Base-by-base conservation (phyloP, 805 yeast genomes). In the Candida ponderosae region DNA sequence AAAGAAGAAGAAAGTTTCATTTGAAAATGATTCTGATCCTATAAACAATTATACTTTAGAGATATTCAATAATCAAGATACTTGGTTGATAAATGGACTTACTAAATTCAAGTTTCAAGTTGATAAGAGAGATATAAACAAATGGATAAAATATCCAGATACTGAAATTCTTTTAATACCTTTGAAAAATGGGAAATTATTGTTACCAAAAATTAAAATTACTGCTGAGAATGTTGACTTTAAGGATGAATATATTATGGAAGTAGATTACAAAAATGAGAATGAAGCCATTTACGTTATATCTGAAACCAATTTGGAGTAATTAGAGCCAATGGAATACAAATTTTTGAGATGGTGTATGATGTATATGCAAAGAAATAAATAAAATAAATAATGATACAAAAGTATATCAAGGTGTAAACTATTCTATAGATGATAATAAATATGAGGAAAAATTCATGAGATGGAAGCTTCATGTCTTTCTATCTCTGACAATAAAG, bases 61-160 rank as follows among this genome's bases (percentile, higher is more conserved):
- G 15, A 50, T 83, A 1, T 56, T 60, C 15, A 68, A 71, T 20
- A 72, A 68, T 21, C 66, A 66, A 21, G 96, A 87, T 18, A 72
- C 68, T 36, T 90, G 97, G 97, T 53, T 87, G 3, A 62, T 88
- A 5, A 76, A 86, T 6, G 97, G 97, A 0, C 66, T 72, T 42
- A 76, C 76, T 41, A 67, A 65, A 39, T 74, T 76, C 32, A 53
- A 63, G 10, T 72, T 87, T 42, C 53, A 62, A 3, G 57, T 70
- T 5, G 63, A 57, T 9, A 41, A 46, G 35, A 30, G n/a, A 37
- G 43, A 19, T 41, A 39, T 14, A 41, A 7, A 36, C 26, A 10
- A 29, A 41, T 19, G 32, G 34, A 19, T 44, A 43, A 24, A 24
- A 13, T n/a, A 24, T 19, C 41, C 43, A 4, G 48, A 45, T 8